Conservation (phyloP, 306 rosid species). For the Quercus bicolor region DNA sequence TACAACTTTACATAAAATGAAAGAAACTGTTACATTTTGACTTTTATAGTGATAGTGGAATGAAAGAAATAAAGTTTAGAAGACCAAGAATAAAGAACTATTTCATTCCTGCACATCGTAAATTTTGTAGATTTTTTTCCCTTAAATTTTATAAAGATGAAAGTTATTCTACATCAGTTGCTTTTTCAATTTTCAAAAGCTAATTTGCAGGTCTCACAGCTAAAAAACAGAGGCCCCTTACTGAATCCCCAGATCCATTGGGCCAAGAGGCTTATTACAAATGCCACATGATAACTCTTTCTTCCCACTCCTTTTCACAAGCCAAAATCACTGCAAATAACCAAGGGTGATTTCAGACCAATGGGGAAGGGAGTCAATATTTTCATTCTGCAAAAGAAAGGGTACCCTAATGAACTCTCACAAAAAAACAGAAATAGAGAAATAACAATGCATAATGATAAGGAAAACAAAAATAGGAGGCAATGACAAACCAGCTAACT, state of each 20-base stretch:
- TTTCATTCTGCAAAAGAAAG: not conserved
- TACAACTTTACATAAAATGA: too few species aligned
- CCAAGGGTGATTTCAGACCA: not conserved
- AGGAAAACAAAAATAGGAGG: not conserved
- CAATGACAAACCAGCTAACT: not conserved
- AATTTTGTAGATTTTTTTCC: not conserved
- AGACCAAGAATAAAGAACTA: too few species aligned
- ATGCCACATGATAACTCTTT: not conserved
- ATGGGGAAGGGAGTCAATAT: not conserved
- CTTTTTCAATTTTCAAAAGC: not conserved
- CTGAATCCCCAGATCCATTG: not conserved
- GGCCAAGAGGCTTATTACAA: not conserved
- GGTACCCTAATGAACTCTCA: not conserved
- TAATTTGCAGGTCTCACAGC: constrained; percentile 8
- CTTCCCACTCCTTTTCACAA: not conserved
- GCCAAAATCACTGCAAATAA: constrained; percentile 20
- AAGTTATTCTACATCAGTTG: not conserved
- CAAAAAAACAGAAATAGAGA: not conserved
- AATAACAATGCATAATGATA: not conserved
- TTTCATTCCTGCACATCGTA: not conserved
- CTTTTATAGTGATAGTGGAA: too few species aligned
- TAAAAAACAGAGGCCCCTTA: constrained; percentile 2
- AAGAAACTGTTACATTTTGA: too few species aligned
- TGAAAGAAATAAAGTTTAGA: too few species aligned
- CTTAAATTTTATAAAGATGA: not conserved